Conservation (phyloP, 495 filamentous ascomycete species). For the Thermochaetoides thermophila region DNA sequence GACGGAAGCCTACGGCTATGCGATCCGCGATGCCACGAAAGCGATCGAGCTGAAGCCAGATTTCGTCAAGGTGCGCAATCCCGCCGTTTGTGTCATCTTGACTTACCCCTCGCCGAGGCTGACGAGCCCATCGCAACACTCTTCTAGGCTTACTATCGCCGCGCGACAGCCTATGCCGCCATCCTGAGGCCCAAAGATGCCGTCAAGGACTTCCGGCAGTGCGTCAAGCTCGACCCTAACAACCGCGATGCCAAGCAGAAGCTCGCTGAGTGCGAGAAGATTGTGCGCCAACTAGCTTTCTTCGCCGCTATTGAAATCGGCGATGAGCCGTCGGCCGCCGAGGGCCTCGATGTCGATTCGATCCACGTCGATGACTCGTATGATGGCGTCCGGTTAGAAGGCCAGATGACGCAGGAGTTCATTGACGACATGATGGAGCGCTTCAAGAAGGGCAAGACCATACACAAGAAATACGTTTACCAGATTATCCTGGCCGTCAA, state of each 20-base stretch:
- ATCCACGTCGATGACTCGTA: slow-evolving; percentile 73
- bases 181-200: slow-evolving; percentile 79
- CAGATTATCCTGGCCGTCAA: slow-evolving; percentile 84
- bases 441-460: slow-evolving; percentile 90
- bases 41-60: slow-evolving; percentile 81
- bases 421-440: slow-evolving; percentile 90
- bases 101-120: not conserved
- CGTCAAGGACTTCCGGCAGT: slow-evolving; percentile 80
- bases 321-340: slow-evolving; percentile 80
- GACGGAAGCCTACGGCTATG: slow-evolving; percentile 85
- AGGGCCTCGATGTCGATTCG: slow-evolving; percentile 72
- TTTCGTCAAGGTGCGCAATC: slow-evolving; percentile 58
- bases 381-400: slow-evolving; percentile 64
- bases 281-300: slow-evolving; percentile 79
- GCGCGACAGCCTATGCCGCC: slow-evolving; percentile 78
- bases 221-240: slow-evolving; percentile 67
- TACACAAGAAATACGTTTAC: slow-evolving; percentile 94
- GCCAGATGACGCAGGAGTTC: slow-evolving; percentile 90
- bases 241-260: slow-evolving; percentile 88
- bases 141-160: slow-evolving; percentile 78
- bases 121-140: not conserved
- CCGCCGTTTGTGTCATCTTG: not conserved
- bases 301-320: slow-evolving; percentile 87
- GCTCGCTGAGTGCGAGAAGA: slow-evolving; percentile 81
- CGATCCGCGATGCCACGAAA: slow-evolving; percentile 83